phyloP scores from a whole-genome alignment of 2,329 filamentous ascomycete species.

The Rhinocladiella mackenziei region DNA sequence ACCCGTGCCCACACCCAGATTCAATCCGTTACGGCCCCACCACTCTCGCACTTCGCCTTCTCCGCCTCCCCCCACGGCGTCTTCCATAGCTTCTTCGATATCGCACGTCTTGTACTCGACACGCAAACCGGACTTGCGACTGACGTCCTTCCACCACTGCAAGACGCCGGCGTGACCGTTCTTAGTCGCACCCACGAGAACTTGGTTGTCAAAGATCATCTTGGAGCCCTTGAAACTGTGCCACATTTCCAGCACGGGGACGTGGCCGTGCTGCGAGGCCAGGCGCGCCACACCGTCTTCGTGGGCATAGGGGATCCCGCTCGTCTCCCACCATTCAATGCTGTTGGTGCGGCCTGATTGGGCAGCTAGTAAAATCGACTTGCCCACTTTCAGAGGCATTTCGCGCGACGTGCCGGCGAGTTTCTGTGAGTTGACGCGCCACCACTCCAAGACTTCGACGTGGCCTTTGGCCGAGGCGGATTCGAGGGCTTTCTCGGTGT shows the following conservation, averaged over 20 bases:
- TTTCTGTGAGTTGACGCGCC: conserved; percentile 56
- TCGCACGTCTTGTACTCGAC: conserved; percentile 95
- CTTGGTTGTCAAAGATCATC: conserved; percentile 76
- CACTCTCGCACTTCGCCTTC: conserved; percentile 72
- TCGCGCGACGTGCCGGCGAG: conserved; percentile 38
- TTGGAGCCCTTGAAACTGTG: conserved; percentile 68
- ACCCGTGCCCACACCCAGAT: conserved; percentile 74
- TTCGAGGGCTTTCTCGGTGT: conserved; percentile 82
- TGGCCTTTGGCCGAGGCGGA: conserved; percentile 81
- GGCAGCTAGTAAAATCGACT: conserved; percentile 76
- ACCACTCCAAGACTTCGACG: conserved; percentile 87
- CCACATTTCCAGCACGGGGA: conserved; percentile 80
- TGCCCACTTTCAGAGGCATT: conserved; percentile 70
- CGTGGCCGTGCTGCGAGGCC: conserved; percentile 79
- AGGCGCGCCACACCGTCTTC: conserved; percentile 79
- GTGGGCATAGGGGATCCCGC: conserved; percentile 72
- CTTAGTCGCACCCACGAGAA: conserved; percentile 80
- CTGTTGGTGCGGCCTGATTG: conserved; percentile 75
- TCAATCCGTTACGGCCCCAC: conserved; percentile 84
- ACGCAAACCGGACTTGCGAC: conserved; percentile 60
- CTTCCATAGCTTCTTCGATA: conserved; percentile 90
- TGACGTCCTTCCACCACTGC: conserved; percentile 70
- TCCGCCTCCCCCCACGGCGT: conserved; percentile 66
- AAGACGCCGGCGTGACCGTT: conserved; percentile 79
- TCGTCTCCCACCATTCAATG: conserved; percentile 83